Base-by-base conservation (phyloP, 1,284 basidiomycete species). In the Rhodotorula sp. region DNA sequence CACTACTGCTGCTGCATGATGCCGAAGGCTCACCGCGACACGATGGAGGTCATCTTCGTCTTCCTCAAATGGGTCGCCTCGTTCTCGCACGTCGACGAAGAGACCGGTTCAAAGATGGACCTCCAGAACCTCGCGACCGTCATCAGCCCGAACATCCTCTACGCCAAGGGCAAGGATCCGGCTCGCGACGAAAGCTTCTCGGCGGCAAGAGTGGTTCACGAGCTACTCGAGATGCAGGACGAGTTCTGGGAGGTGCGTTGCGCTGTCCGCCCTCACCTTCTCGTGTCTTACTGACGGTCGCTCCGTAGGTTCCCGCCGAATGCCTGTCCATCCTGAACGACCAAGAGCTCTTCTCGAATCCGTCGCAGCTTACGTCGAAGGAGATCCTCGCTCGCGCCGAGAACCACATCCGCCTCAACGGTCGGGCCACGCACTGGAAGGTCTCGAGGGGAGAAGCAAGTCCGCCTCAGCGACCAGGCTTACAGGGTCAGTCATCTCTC, bases 31-130 rank as follows among this genome's bases (percentile, higher is more conserved):
- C 93, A 99, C 79, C 88, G 96, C 71, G 96, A 99, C 80, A 97
- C 94, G 34, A 88, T 97, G 87, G 95, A 99, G 81, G 93, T 97
- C 58, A 83, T 99, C 55, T 98, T 97, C 78, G 94, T 97, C 26
- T 99, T 99, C 83, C 85, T 99, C 75, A 95, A 96, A 81, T 99
- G 96, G 96, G 95, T 99, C 3, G 95, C 95, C 9, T 95, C 93
- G 8, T 99, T 99, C 80, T 94, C 95, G 56, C 94, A 99, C 81
- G 87, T 96, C 81, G 95, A 99, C 79, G 94, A 95, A 78, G 93
- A 95, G 80, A 98, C 95, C 0, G 95, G 95, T 50, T 94, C 91
- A 83, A 95, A 95, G 83, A 99, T 99, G 95, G 95, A 99, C 81
- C 83, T 98, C 60, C 86, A 86, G 47, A 99, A 99, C 79, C 84